Evolutionary conservation across 2,329 filamentous ascomycete species (phyloP).

Genomic region (Monilinia fructicola): DNA sequence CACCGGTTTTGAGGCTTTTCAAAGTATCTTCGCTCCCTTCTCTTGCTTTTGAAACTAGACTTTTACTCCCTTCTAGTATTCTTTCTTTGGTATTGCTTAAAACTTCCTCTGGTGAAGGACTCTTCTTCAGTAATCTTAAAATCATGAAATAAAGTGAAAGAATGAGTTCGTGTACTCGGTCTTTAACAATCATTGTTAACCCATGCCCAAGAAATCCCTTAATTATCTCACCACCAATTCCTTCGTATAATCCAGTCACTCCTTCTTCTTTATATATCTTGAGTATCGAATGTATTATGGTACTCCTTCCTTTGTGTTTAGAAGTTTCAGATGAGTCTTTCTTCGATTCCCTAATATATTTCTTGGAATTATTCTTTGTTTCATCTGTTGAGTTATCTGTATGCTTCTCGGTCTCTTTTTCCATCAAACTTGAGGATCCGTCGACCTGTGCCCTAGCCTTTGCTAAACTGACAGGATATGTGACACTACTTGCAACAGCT

Average conservation of each 20-base stretch:
- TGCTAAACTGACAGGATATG: conserved; percentile 84
- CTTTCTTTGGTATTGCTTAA: conserved; percentile 40
- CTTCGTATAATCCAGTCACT: conserved; percentile 68
- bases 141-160: conserved; percentile 70
- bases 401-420: conserved; percentile 37
- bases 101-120: conserved; percentile 46
- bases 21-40: conserved; percentile 29
- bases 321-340: conserved; percentile 26
- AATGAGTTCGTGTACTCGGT: conserved; percentile 69
- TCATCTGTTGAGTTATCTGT: conserved; percentile 35
- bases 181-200: conserved; percentile 84
- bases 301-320: conserved; percentile 43
- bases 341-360: conserved; percentile 1
- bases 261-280: conserved; percentile 64
- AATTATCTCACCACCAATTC: conserved; percentile 71
- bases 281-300: conserved; percentile 63
- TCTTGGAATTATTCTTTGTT: conserved; percentile 39
- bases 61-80: conserved; percentile 25
- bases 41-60: conserved; percentile 29
- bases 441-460: conserved; percentile 69
- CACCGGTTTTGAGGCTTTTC: background rate
- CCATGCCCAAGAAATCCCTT: conserved; percentile 86
- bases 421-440: conserved; percentile 38
- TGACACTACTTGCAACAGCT: conserved; percentile 70
- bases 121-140: conserved; percentile 48